Base-by-base conservation (phyloP, 345 rosid species). In the Melastoma malabathricum region DNA sequence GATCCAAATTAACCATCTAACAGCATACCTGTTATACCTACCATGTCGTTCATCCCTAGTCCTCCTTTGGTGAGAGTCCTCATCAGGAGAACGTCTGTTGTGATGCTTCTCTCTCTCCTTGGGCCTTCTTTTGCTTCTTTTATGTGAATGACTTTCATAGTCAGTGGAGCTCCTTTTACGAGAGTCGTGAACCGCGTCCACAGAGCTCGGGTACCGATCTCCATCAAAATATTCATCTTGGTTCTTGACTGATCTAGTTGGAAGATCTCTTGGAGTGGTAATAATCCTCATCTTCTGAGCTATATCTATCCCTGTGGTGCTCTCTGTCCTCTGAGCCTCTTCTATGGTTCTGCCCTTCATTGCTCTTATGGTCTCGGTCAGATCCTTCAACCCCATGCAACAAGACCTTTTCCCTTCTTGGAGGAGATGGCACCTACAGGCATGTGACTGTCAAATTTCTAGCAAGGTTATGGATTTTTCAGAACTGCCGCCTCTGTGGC, bases 361-460 rank as follows among this genome's bases (percentile, higher is more conserved):
- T 70, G 39, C 58, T 70, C 49, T 14, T 51, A 3, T 60, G 39
- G 54, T 62, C 63, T 45, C 52, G 61, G 53, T 47, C 22, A 63
- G 57, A 55, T 9, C 50, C 63, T 52, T 66, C 71, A 50, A 68
- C 79, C 66, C 31, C 65, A 19, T 72, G 75, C 2, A 48, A 47
- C 23, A 72, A 67, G 17, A 68, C 75, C 56, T 50, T 58, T 60
- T 57, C 77, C 70, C 79, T 82, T 79, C 80, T 70, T 10, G 95
- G 98, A 5, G 87, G 96, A 48, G 95, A 82, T 2, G 98, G 98
- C 50, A 80, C 81, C 95, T 90, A 55, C 64, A 29, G 17, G n/a
- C 10, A n/a, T 14, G 19, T 34, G 15, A 9, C 14, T 25, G 15
- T 0, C 15, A 34, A 16, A 25, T 18, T 22, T 39, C n/a, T 27